phyloP scores from a whole-genome alignment of 2,329 filamentous ascomycete species.

The Macrophomina tecta region DNA sequence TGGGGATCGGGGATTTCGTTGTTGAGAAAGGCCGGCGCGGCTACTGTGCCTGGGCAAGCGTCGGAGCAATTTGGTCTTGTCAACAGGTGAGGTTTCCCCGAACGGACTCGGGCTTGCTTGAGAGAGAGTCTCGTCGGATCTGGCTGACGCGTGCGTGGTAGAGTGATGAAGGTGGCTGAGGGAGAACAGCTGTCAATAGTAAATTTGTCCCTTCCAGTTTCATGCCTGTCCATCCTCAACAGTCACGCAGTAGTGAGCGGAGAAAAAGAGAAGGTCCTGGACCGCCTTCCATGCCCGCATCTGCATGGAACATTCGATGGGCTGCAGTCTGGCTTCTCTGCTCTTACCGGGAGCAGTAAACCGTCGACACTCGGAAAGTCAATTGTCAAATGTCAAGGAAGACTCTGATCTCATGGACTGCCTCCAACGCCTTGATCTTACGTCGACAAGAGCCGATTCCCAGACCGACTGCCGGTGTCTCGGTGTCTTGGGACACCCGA shows the following conservation, averaged over 20 bases:
- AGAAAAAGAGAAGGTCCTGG: not conserved
- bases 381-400: not conserved
- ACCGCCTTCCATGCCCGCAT: not conserved
- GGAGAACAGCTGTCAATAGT: not conserved
- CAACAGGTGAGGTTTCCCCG: not conserved
- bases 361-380: not conserved
- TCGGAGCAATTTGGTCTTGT: conserved; percentile 3
- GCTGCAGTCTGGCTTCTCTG: not conserved
- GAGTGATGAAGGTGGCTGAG: not conserved
- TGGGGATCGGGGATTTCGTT: not conserved
- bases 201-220: not conserved
- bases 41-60: conserved; percentile 13
- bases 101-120: not conserved
- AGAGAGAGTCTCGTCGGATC: not conserved
- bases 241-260: not conserved
- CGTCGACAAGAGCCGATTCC: not conserved
- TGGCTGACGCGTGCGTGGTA: not conserved
- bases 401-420: not conserved
- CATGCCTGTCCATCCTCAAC: not conserved
- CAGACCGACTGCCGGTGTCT: not conserved
- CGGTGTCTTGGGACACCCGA: not conserved
- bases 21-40: conserved; percentile 9
- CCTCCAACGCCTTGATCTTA: not conserved
- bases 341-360: not conserved
- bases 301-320: conserved; percentile 4